These are phyloP conservation scores for Magnolia changhungtana DNA, from an alignment of 164 flowering plant species.

Conservation along the genomic window DNA sequence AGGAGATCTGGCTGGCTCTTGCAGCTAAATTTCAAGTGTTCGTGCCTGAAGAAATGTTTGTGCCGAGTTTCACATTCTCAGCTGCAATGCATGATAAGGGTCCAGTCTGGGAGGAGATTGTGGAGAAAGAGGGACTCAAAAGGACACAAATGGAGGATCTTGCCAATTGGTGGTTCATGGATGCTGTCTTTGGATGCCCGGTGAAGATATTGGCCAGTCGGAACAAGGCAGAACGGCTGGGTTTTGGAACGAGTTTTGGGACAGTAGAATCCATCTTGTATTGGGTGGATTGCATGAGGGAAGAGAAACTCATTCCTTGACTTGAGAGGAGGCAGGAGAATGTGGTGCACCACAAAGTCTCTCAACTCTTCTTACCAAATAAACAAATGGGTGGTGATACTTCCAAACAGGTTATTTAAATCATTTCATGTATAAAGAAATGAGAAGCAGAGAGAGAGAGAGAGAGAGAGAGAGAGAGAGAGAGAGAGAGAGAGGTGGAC, in stretches of 20 bases:
- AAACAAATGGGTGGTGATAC: not conserved
- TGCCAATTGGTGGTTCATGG: slow-evolving; percentile 82
- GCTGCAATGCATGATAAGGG: slow-evolving; percentile 51
- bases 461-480: too few relatives aligned
- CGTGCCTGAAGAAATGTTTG: slow-evolving; percentile 30
- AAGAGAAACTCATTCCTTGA: slow-evolving; percentile 65
- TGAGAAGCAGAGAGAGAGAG: too few relatives aligned
- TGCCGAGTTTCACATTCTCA: slow-evolving; percentile 30
- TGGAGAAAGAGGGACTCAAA: slow-evolving; percentile 43
- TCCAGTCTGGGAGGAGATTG: slow-evolving; percentile 67
- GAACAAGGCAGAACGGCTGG: slow-evolving; percentile 53
- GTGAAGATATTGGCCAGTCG: slow-evolving; percentile 50
- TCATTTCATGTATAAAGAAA: not conserved
- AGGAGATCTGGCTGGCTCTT: slow-evolving; percentile 61
- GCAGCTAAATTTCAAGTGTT: slow-evolving; percentile 45
- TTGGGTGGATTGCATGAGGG: slow-evolving; percentile 74
- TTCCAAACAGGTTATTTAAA: not conserved
- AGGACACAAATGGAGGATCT: slow-evolving; percentile 57
- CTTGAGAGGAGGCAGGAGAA: not conserved
- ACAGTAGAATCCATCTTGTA: slow-evolving; percentile 59
- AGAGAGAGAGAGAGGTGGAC: too few relatives aligned
- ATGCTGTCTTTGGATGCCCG: slow-evolving; percentile 54
- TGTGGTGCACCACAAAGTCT: not conserved
- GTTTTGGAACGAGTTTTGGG: slow-evolving; percentile 40
- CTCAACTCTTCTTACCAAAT: not conserved